A percentile compares a stretch with the other conserved stretches of the same genome.
These are phyloP conservation scores for Podospora appendiculata DNA, from an alignment of 495 filamentous ascomycete genomes.

Conservation along the genomic window DNA sequence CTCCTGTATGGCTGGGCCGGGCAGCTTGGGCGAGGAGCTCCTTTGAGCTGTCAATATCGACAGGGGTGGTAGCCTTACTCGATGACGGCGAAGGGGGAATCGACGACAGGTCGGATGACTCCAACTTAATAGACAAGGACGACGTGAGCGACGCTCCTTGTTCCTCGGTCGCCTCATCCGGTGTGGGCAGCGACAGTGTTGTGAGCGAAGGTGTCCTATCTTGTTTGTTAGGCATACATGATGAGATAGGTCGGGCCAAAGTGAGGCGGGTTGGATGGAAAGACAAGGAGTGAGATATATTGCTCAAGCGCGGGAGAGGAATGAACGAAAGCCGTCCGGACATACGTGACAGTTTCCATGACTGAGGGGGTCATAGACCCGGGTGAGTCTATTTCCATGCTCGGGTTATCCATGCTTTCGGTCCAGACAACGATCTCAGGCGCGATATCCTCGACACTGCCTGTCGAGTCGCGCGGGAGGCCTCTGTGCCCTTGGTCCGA, in stretches of 20 bases:
- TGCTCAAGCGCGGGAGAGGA: no score
- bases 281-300: no score
- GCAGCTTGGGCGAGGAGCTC: conserved; percentile 11
- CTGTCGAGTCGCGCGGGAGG: background rate
- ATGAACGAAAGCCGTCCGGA: no score
- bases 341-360: no score
- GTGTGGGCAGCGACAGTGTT: background rate
- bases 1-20: background rate
- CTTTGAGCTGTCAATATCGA: conserved; percentile 35
- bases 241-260: no score
- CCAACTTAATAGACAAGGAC: conserved; percentile 11
- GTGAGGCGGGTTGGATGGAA: no score
- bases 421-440: conserved; percentile 33
- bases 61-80: conserved; percentile 50
- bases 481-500: background rate
- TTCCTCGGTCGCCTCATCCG: background rate
- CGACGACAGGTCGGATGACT: conserved; percentile 38
- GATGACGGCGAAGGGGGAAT: conserved; percentile 38
- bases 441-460: conserved; percentile 20
- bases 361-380: no score
- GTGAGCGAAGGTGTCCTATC: no score
- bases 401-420: conserved; percentile 23
- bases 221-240: no score
- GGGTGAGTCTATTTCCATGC: conserved; percentile 1
- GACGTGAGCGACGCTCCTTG: conserved; percentile 4